Percentiles rank a stretch among this genome's conserved stretches.
These are phyloP conservation scores for Aureobasidium sp. DNA, from an alignment of 2,329 filamentous ascomycete genomes.

Conservation along the genomic window DNA sequence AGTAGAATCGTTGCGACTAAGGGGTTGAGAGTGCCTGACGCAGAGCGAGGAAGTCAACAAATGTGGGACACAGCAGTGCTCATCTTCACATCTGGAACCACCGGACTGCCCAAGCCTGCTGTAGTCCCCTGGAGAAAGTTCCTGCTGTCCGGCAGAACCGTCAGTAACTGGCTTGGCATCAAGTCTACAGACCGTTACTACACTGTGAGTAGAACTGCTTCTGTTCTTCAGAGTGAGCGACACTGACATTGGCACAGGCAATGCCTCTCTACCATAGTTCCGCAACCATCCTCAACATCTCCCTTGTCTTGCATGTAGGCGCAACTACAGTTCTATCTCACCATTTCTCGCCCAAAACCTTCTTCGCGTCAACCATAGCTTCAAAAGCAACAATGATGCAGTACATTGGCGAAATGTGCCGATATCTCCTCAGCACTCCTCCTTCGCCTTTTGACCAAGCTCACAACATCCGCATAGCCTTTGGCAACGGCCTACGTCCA, in stretches of 20 bases:
- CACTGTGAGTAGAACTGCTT: conserved; percentile 33
- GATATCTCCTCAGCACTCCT: conserved; percentile 66
- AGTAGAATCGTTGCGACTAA: conserved; percentile 32
- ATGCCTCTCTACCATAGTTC: conserved; percentile 90
- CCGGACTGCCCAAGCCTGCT: conserved; percentile 64
- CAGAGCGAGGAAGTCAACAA: conserved; percentile 24
- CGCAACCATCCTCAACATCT: conserved; percentile 62
- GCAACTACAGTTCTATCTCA: conserved; percentile 65
- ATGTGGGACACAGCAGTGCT: conserved; percentile 56
- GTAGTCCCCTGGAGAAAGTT: conserved; percentile 31
- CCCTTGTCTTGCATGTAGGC: conserved; percentile 56
- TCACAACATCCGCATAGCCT: conserved; percentile 66
- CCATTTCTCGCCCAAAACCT: conserved; percentile 69
- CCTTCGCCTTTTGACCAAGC: conserved; percentile 62
- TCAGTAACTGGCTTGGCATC: conserved; percentile 48
- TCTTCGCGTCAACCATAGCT: conserved; percentile 70
- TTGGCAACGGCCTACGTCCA: conserved; percentile 78
- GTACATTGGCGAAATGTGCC: conserved; percentile 82
- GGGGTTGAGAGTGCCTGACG: conserved; percentile 28
- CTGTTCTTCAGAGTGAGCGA: background rate
- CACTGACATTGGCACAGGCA: conserved; percentile 31
- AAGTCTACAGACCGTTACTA: conserved; percentile 74
- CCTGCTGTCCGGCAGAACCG: conserved; percentile 22
- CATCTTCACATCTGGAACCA: conserved; percentile 83
- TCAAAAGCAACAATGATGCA: conserved; percentile 69